A percentile compares a stretch with the other conserved stretches of the same genome.
phyloP scores from a whole-genome alignment of 1,139 yeast genomes.

The Geotrichum fermentans region DNA sequence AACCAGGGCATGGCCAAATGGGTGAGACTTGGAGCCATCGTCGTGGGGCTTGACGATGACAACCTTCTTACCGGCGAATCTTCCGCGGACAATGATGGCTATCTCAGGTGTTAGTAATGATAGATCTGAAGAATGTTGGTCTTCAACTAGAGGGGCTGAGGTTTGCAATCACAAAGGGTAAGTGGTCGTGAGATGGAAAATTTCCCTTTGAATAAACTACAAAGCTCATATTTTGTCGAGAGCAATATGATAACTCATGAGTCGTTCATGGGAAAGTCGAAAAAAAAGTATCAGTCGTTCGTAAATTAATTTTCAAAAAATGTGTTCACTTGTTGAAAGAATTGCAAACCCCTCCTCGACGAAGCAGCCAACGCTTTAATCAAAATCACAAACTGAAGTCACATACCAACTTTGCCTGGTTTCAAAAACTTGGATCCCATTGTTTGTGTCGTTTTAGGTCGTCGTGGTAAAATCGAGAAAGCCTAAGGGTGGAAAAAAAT shows the following conservation, averaged over 20 bases:
- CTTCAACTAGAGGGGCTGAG: background rate
- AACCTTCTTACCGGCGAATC: constrained; percentile 99
- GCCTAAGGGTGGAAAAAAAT: constrained; percentile 19
- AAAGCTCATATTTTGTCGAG: too few species aligned
- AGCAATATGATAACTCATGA: too few species aligned
- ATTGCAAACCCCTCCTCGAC: too few species aligned
- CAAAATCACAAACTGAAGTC: too few species aligned
- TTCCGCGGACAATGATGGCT: constrained; percentile 99
- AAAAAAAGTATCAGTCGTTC: too few species aligned
- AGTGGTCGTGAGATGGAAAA: constrained; percentile 1
- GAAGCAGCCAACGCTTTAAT: too few species aligned
- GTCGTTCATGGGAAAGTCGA: too few species aligned
- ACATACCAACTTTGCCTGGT: constrained; percentile 99
- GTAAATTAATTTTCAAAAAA: too few species aligned
- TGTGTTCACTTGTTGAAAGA: too few species aligned
- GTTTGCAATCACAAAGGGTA: background rate
- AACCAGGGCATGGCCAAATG: constrained; percentile 98
- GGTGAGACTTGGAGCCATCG: constrained; percentile 98
- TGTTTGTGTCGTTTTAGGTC: constrained; percentile 22
- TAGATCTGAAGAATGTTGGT: background rate
- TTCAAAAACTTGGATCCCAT: constrained; percentile 82
- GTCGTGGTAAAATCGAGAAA: constrained; percentile 17
- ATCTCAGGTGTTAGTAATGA: constrained; percentile 20
- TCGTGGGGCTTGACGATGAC: constrained; percentile 98
- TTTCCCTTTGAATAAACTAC: too few species aligned